Evolutionary conservation across 805 yeast genomes (phyloP), one percentile per base, ranked within the genome.

Genomic region (Saturnispora sanitii): DNA sequence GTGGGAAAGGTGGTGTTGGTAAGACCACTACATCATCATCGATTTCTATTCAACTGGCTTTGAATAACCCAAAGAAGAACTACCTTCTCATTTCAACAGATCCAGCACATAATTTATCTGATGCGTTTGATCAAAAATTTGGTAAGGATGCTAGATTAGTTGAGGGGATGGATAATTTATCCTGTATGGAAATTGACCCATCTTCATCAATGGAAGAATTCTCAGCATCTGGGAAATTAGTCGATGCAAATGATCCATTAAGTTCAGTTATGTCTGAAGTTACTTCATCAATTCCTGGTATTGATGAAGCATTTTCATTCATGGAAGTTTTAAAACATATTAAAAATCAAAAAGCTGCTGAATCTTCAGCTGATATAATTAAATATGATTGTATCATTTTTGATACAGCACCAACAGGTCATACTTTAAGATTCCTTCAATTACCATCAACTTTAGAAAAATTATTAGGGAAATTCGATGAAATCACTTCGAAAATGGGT

Each of bases 351-450:
- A 54, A 59, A 33, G 46, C 48, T 6, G 45, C 42, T 26, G 53
- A 49, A 21, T 57, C 55, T 44, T 43, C 54, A 6, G 51, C 51
- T 28, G 35, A 15, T 12, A 50, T 56, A 6, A 65, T 72, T 45
- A 70, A 70, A 35, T 92, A 82, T 59, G 86, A 83, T 51, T 86
- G 95, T 7, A 88, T 92, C 49, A 86, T 92, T 50, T 92, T 92
- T 56, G 99, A 92, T 62, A 92, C 99, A n/a, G 98, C 99, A 0
- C 99, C 99, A 52, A 92, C 99, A 0, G 99, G 99, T 28, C 99
- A 92, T 64, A 92, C 98, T 2, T 69, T 92, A 53, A 77, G 99
- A 55, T 92, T 92, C 62, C 70, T 92, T 60, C 96, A 88, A 63
- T 75, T 92, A 55, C 99, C 99, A 29, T 75, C 94, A 22, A 88